Conservation (phyloP, 2,329 filamentous ascomycete species). For the Leptographium wingfieldii region DNA sequence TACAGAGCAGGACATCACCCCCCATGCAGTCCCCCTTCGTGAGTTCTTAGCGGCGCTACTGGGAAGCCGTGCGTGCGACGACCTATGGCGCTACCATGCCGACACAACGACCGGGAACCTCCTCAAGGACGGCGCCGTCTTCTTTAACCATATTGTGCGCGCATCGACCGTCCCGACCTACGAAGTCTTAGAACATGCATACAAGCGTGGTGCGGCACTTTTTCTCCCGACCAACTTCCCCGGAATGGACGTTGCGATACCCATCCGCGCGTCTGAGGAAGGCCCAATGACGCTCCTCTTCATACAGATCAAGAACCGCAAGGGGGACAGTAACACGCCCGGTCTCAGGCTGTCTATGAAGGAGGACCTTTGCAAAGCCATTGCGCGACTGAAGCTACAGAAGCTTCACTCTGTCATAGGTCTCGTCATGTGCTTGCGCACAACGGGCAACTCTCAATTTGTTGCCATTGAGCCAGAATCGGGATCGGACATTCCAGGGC, state of each 20-base stretch:
- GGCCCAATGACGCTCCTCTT: background rate
- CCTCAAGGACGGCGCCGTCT: background rate
- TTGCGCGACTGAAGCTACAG: background rate
- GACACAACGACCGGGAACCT: background rate
- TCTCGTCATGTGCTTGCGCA: slow-evolving; percentile 2
- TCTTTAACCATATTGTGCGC: slow-evolving; percentile 3
- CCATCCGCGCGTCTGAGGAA: background rate
- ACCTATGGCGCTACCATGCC: background rate
- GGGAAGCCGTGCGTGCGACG: background rate
- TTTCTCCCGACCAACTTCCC: slow-evolving; percentile 1
- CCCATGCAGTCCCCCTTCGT: background rate
- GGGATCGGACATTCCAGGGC: no score
- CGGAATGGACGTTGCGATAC: slow-evolving; percentile 3
- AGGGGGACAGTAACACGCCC: background rate
- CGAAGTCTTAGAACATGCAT: background rate
- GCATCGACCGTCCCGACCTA: background rate
- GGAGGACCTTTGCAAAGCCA: background rate
- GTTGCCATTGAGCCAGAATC: background rate
- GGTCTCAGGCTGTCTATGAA: slow-evolving; percentile 2
- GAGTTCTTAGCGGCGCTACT: background rate
- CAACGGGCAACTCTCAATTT: background rate
- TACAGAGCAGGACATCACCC: background rate
- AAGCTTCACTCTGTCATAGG: background rate
- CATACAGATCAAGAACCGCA: slow-evolving; percentile 1
- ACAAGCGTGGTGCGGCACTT: slow-evolving; percentile 1